These are phyloP conservation scores for Fusarium falciforme DNA, from an alignment of 2,329 filamentous ascomycete species.

Conservation along the genomic window DNA sequence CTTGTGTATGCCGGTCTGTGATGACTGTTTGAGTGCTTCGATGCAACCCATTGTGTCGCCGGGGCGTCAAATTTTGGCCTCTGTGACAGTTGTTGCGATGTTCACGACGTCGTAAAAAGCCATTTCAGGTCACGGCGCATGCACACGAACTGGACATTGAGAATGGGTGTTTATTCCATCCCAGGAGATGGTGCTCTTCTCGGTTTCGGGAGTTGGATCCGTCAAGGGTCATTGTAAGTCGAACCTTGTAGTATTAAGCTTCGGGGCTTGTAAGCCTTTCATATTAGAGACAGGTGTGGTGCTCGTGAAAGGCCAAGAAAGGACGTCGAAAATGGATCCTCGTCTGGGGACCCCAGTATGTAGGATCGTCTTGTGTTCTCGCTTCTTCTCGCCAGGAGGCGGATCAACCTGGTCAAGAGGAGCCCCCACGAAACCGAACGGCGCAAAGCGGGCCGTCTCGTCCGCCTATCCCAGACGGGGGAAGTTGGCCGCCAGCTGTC, in stretches of 20 bases:
- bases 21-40: background rate
- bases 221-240: background rate
- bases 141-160: background rate
- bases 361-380: slow-evolving; percentile 8
- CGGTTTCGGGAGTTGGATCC: background rate
- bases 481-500: background rate
- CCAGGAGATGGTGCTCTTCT: background rate
- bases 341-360: slow-evolving; percentile 16
- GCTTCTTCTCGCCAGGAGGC: background rate
- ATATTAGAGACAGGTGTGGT: background rate
- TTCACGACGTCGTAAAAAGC: background rate
- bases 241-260: background rate
- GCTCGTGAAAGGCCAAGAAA: slow-evolving; percentile 14
- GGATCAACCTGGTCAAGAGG: slow-evolving; percentile 4
- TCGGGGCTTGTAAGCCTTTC: background rate
- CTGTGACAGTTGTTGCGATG: background rate
- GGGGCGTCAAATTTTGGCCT: background rate
- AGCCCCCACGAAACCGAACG: background rate
- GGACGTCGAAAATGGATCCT: slow-evolving; percentile 30
- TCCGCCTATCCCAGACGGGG: background rate
- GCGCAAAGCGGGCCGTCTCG: slow-evolving; percentile 4
- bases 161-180: background rate
- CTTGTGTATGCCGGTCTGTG: background rate
- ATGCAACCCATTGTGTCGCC: background rate
- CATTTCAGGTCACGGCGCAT: background rate